These are phyloP conservation scores for Lepidium aucheri DNA, from an alignment of 345 rosid species.

Conservation along the genomic window DNA sequence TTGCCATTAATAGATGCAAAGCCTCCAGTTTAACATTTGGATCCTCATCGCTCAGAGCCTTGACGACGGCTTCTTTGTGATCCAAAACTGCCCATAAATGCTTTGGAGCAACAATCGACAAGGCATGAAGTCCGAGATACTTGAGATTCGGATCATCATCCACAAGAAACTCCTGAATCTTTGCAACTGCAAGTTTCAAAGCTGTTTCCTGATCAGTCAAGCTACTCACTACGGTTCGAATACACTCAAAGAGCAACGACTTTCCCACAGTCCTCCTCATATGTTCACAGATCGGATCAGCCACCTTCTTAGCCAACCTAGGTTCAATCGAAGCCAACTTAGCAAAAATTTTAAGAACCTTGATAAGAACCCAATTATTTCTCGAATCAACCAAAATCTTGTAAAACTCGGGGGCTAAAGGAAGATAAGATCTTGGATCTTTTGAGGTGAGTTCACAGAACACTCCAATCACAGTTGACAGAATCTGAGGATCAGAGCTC, in stretches of 20 bases:
- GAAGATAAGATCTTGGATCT: conserved; percentile 72
- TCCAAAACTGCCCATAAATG: conserved; percentile 83
- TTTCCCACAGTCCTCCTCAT: conserved; percentile 81
- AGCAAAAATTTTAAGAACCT: conserved; percentile 76
- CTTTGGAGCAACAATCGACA: conserved; percentile 51
- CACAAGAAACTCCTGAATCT: conserved; percentile 56
- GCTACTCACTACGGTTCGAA: conserved; percentile 71
- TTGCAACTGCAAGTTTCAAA: conserved; percentile 64
- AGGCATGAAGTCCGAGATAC: conserved; percentile 89
- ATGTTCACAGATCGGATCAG: conserved; percentile 79
- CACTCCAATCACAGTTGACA: conserved; percentile 72
- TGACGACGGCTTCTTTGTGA: conserved; percentile 77
- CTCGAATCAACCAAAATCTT: conserved; percentile 74
- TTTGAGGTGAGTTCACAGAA: conserved; percentile 68
- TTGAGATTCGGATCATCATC: conserved; percentile 89
- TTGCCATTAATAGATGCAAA: conserved; percentile 69
- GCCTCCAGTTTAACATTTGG: conserved; percentile 73
- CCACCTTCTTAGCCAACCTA: conserved; percentile 68
- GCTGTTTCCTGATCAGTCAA: conserved; percentile 83
- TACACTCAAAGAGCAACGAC: conserved; percentile 82
- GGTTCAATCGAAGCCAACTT: conserved; percentile 75
- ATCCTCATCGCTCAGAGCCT: conserved; percentile 82
- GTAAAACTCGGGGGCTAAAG: conserved; percentile 83
- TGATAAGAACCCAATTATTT: conserved; percentile 88
- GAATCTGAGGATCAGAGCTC: conserved; percentile 49